These are phyloP conservation scores for Termitomyces sp. DNA, from an alignment of 768 basidiomycete species.

Conservation along the genomic window DNA sequence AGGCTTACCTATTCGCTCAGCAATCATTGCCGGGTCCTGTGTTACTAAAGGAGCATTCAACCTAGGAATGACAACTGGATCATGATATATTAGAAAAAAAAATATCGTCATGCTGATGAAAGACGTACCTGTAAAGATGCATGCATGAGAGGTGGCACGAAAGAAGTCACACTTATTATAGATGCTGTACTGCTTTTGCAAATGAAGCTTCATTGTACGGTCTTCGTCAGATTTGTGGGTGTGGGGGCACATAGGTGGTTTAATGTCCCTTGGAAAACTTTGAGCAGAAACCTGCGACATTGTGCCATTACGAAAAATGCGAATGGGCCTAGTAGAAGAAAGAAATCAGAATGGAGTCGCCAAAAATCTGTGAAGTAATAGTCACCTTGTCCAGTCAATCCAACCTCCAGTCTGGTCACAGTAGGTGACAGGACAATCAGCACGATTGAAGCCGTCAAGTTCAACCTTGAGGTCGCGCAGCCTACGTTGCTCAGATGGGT, in stretches of 20 bases:
- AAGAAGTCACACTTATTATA: neutral
- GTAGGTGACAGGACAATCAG: neutral
- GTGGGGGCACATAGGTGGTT: neutral
- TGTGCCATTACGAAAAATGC: neutral
- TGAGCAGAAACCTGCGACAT: neutral
- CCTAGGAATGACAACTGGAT: neutral
- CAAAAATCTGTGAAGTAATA: too few species aligned
- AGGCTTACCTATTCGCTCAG: neutral
- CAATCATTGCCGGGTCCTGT: neutral
- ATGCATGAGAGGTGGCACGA: constrained; percentile 1
- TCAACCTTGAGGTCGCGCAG: neutral
- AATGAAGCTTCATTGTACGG: neutral
- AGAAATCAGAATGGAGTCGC: too few species aligned
- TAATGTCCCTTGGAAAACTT: neutral
- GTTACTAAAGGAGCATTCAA: neutral
- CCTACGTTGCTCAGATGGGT: neutral
- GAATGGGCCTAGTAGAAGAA: neutral
- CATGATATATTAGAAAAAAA: too few species aligned
- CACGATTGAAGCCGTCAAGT: neutral
- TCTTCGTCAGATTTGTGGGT: neutral
- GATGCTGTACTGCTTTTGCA: neutral
- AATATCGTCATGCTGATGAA: too few species aligned
- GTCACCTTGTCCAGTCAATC: neutral
- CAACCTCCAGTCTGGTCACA: neutral
- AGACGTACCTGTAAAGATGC: neutral